phyloP scores from a whole-genome alignment of 2,329 filamentous ascomycete species.

The Pezicula carpinea region DNA sequence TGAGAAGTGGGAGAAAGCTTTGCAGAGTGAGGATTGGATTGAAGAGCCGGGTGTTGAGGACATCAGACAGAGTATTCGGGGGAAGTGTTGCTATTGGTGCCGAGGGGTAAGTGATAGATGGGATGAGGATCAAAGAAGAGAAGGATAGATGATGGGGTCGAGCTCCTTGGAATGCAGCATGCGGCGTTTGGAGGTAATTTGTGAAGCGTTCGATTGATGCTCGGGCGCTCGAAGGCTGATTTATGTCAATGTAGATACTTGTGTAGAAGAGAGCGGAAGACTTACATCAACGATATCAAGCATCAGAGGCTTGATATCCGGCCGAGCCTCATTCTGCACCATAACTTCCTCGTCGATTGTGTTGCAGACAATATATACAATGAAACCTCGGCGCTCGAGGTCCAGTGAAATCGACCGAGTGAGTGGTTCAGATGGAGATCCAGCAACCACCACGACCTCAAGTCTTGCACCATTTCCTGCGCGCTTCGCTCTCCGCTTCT shows the following conservation, averaged over 20 bases:
- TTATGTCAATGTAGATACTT: conserved; percentile 11
- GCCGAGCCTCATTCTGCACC: conserved; percentile 69
- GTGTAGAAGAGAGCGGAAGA: conserved; percentile 11
- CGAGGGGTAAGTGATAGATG: conserved; percentile 73
- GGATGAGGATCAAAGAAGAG: conserved; percentile 77
- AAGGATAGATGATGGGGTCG: conserved; percentile 72
- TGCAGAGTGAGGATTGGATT: conserved; percentile 86
- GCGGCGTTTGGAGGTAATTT: conserved; percentile 66
- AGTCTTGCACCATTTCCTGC: conserved; percentile 78
- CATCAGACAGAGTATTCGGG: conserved; percentile 79
- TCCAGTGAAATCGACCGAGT: conserved; percentile 80
- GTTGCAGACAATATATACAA: conserved; percentile 85
- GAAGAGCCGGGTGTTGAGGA: conserved; percentile 87
- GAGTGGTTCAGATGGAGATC: conserved; percentile 79
- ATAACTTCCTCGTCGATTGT: conserved; percentile 80
- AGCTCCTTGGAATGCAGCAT: conserved; percentile 71
- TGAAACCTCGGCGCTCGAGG: conserved; percentile 84
- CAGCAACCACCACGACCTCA: conserved; percentile 84
- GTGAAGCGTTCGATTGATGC: conserved; percentile 69
- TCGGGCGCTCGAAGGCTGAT: conserved; percentile 62
- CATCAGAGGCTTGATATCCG: conserved; percentile 76
- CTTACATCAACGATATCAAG: conserved; percentile 78
- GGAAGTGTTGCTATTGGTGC: conserved; percentile 83
- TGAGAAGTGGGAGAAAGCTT: conserved; percentile 78
- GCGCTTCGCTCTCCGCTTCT: conserved; percentile 70